Percentiles rank a stretch among this genome's conserved stretches.
Conservation (phyloP, 1,284 basidiomycete species). For the Erythrobasidium hasegawianum region DNA sequence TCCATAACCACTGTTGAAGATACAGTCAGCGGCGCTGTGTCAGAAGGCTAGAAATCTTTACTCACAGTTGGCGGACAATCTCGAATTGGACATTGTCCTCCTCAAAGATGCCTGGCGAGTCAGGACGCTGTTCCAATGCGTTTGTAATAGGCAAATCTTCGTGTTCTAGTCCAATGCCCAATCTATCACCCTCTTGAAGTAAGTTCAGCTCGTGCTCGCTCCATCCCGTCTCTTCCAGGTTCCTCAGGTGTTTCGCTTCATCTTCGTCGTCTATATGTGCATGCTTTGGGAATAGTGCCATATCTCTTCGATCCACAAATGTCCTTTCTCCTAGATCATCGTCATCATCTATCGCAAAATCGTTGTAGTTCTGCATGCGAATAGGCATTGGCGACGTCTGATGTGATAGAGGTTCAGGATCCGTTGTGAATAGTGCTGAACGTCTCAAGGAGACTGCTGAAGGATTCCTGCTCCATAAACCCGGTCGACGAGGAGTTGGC, state of each 20-base stretch:
- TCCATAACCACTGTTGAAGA: constrained; percentile 16
- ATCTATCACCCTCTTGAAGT: constrained; percentile 43
- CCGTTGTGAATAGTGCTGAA: constrained; percentile 9
- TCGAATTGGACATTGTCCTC: constrained; percentile 32
- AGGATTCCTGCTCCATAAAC: background rate
- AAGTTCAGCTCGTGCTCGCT: constrained; percentile 39
- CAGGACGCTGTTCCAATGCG: background rate
- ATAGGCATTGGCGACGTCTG: constrained; percentile 16
- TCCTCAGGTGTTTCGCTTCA: constrained; percentile 23
- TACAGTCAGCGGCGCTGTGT: background rate
- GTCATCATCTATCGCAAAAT: constrained; percentile 13
- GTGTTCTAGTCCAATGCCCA: constrained; percentile 42
- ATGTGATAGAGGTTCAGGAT: background rate
- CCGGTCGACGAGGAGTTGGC: constrained; percentile 17
- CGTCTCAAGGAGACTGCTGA: constrained; percentile 3
- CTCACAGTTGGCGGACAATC: constrained; percentile 29
- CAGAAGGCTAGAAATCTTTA: no score
- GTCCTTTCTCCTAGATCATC: constrained; percentile 26
- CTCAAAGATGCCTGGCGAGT: constrained; percentile 1
- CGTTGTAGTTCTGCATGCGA: background rate
- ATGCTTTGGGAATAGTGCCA: constrained; percentile 6
- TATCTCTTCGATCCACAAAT: constrained; percentile 26
- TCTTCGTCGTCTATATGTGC: constrained; percentile 9
- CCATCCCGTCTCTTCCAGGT: constrained; percentile 24
- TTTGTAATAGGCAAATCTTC: constrained; percentile 34